Base-by-base conservation (phyloP, 176 grass and related monocot genomes). In the Hyparrhenia diplandra region DNA sequence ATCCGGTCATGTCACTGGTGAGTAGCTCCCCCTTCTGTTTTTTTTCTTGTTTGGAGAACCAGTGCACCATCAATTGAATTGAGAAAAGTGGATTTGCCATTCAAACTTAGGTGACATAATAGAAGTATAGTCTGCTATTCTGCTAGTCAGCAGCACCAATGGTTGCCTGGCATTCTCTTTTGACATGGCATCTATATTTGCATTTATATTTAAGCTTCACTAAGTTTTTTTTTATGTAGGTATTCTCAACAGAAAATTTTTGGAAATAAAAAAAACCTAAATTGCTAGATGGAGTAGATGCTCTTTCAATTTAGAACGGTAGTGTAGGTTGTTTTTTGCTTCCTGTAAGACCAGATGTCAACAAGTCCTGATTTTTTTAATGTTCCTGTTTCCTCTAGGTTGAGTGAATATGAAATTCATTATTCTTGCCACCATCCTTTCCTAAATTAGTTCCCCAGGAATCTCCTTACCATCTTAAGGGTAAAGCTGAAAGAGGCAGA, bases 1-100 rank as follows among this genome's bases (percentile, higher is more conserved):
- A 98, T 87, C 95, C 92, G 18, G 92, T 98, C 71, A 93, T 98
- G 95, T 98, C 95, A 25, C 46, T 95, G 74, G 95, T 98, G 74
- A 95, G 92, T 89, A 60, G 61, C 32, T 2, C 51, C 35, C 35
- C 9, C 30, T 32, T 24, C 42, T 41, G 35, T 31, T 64, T 24
- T 77, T 32, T n/a, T n/a, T n/a, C n/a, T 13, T 77, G 73, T 65
- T 54, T 6, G 13, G 35, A 77, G 20, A 71, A 64, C 18, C 10
- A 17, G 49, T 72, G 21, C 2, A 52, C 23, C 14, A 20, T 66
- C 52, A 34, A 18, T 45, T 49, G n/a, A 16, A 5, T 9, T 46
- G 21, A 46, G 46, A 77, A 57, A 30, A 59, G 5, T 51, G 14
- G 64, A 30, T 75, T 69, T 67, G 13, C 8, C 68, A 67, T 83